Evolutionary conservation across 2,329 filamentous ascomycete species (phyloP).

Genomic region (Aureobasidium sp.): DNA sequence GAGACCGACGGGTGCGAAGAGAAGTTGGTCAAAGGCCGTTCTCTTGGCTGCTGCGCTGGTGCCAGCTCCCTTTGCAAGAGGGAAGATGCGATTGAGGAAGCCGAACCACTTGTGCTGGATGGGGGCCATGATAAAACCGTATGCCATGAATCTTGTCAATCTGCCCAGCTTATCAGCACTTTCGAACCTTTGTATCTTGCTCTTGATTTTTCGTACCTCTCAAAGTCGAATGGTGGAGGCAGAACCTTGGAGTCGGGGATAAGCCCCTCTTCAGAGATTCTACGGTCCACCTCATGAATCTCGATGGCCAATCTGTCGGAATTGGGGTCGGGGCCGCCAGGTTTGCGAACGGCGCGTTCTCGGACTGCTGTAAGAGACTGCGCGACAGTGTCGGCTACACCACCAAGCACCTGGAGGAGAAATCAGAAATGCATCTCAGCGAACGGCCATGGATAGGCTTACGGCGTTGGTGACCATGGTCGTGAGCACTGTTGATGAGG

Average conservation of each 20-base stretch:
- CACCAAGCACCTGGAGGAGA: conserved; percentile 60
- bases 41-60: conserved; percentile 77
- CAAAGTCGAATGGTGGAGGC: conserved; percentile 88
- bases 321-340: conserved; percentile 46
- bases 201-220: conserved; percentile 32
- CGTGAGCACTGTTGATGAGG: conserved; percentile 60
- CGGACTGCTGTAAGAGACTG: conserved; percentile 80
- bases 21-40: conserved; percentile 83
- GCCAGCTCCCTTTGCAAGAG: conserved; percentile 67
- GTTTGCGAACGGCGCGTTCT: conserved; percentile 48
- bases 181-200: neutral
- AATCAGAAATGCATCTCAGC: conserved; percentile 11
- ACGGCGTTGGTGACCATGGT: conserved; percentile 98
- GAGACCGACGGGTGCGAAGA: conserved; percentile 86
- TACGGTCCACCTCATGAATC: conserved; percentile 77
- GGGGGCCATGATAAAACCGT: conserved; percentile 93
- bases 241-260: conserved; percentile 54
- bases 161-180: conserved; percentile 33
- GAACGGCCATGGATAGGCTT: conserved; percentile 21
- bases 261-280: conserved; percentile 61
- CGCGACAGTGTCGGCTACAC: conserved; percentile 91
- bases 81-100: conserved; percentile 74
- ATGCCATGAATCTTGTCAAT: conserved; percentile 90
- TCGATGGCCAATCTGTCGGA: conserved; percentile 75
- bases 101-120: conserved; percentile 94